Evolutionary conservation across 164 flowering plant species (phyloP).

Genomic region (Dillenia suffruticosa): DNA sequence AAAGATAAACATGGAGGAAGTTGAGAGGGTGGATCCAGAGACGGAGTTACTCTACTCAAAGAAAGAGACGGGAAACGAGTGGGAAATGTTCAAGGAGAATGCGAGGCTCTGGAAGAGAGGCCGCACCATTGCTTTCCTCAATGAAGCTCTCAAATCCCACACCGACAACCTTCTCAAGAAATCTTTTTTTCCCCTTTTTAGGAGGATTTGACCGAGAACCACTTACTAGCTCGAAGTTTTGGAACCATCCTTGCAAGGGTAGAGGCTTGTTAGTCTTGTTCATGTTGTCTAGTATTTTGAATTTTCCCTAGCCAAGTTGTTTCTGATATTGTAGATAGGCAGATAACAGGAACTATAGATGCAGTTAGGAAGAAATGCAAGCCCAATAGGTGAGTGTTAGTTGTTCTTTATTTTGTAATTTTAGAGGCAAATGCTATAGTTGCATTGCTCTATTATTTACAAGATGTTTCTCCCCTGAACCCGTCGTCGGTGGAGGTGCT

Average conservation of each 20-base stretch:
- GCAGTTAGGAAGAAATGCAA: constrained; percentile 41
- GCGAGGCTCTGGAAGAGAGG: constrained; percentile 91
- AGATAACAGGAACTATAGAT: no score
- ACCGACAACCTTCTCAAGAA: constrained; percentile 38
- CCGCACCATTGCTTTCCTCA: constrained; percentile 56
- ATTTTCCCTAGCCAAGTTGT: not conserved
- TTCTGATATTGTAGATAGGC: constrained; percentile 27
- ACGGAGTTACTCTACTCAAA: constrained; percentile 60
- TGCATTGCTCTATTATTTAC: no score
- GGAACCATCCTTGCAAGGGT: constrained; percentile 63
- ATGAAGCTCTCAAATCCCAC: constrained; percentile 63
- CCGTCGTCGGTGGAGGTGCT: no score
- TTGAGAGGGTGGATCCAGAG: constrained; percentile 53
- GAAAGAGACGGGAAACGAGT: constrained; percentile 58
- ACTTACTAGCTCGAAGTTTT: constrained; percentile 58
- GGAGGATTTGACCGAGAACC: constrained; percentile 49
- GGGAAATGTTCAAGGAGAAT: constrained; percentile 94
- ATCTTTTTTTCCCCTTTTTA: constrained; percentile 46
- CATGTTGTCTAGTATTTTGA: constrained; percentile 1
- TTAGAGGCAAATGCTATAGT: no score
- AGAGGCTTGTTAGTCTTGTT: constrained; percentile 43
- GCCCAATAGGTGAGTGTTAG: constrained; percentile 46
- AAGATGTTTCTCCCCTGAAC: no score
- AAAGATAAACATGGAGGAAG: constrained; percentile 17
- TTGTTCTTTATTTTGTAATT: no score